Percentiles rank a stretch among this genome's conserved stretches.
These are phyloP conservation scores for Dictyostelium purpureum DNA, from an alignment of 78 protist species.

Conservation along the genomic window DNA sequence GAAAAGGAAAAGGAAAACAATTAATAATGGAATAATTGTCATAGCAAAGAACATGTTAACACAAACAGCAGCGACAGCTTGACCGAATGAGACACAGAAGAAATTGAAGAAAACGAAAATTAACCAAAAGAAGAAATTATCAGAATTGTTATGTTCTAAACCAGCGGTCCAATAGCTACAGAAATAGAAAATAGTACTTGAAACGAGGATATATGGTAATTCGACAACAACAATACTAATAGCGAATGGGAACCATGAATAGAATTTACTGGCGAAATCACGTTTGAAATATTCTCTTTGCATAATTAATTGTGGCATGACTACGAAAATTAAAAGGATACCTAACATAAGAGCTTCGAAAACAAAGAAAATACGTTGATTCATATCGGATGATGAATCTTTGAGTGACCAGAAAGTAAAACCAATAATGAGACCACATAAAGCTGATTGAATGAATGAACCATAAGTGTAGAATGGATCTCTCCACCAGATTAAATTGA, in stretches of 20 bases:
- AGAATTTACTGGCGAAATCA: constrained; percentile 55
- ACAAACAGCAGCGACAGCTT: constrained; percentile 64
- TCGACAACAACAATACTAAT: constrained; percentile 46
- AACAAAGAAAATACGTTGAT: constrained; percentile 29
- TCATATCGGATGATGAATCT: constrained; percentile 29
- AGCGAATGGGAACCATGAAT: constrained; percentile 61
- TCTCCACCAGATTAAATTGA: constrained; percentile 54
- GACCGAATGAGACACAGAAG: constrained; percentile 67
- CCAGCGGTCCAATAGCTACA: constrained; percentile 62
- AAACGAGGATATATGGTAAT: constrained; percentile 25
- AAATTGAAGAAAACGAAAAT: constrained; percentile 20
- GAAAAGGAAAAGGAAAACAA: constrained; percentile 56
- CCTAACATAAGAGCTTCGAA: constrained; percentile 61
- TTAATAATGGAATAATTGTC: constrained; percentile 42
- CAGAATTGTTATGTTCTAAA: neutral
- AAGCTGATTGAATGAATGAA: neutral
- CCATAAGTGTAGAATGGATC: constrained; percentile 47
- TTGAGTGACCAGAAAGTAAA: constrained; percentile 4
- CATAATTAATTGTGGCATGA: constrained; percentile 41
- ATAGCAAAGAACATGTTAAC: constrained; percentile 52
- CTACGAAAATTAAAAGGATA: constrained; percentile 65
- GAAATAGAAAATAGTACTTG: constrained; percentile 54
- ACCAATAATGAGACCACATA: constrained; percentile 50
- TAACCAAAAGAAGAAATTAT: constrained; percentile 63
- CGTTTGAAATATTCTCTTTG: constrained; percentile 65